These are phyloP conservation scores for Eucalyptus erythrocorys DNA, from an alignment of 345 rosid species.

Conservation along the genomic window DNA sequence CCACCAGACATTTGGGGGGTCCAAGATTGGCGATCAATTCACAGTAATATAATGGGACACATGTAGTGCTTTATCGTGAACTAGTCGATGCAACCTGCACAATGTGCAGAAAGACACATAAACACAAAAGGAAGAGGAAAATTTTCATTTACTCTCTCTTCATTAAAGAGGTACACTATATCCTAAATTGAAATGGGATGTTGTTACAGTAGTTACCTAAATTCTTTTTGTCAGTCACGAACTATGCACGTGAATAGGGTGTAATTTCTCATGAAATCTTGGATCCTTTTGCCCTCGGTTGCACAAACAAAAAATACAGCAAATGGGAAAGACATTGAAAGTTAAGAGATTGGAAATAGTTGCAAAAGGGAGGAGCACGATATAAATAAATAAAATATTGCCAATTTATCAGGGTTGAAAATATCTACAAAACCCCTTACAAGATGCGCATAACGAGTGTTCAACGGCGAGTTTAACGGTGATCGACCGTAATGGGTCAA, in stretches of 20 bases:
- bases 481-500: no score
- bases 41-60: background rate
- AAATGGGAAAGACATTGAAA: background rate
- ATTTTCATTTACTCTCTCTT: no score
- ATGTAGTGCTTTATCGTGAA: background rate
- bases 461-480: no score
- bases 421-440: no score
- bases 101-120: background rate
- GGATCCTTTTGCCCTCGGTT: background rate
- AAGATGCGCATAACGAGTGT: no score
- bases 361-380: background rate
- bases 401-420: no score
- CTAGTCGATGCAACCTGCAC: background rate
- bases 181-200: background rate
- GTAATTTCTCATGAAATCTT: background rate
- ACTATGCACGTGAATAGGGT: background rate
- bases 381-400: no score
- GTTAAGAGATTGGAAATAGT: background rate
- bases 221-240: background rate
- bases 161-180: background rate
- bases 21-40: background rate
- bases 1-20: background rate
- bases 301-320: background rate
- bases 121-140: no score
- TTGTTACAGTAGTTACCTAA: background rate